A percentile compares a stretch with the other conserved stretches of the same genome.
Conservation (phyloP, 2,329 filamentous ascomycete species). For the Passalora sequoiae region DNA sequence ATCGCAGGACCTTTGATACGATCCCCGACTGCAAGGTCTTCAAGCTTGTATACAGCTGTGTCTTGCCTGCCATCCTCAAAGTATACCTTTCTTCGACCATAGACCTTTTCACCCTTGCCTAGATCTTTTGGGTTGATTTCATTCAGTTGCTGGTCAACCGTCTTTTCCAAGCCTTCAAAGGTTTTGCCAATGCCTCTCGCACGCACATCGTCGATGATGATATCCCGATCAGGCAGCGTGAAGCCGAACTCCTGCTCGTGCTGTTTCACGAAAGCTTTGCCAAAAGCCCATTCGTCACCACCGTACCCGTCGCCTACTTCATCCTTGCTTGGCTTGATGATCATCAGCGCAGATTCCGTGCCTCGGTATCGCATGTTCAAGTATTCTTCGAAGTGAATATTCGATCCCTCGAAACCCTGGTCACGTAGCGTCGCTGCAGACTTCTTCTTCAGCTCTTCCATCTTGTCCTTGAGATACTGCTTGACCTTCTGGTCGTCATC, state of each 20-base stretch:
- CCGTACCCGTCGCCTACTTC: constrained; percentile 59
- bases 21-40: constrained; percentile 66
- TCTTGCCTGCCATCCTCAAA: constrained; percentile 75
- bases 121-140: constrained; percentile 57
- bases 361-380: constrained; percentile 90
- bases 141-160: constrained; percentile 76
- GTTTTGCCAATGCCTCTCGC: constrained; percentile 86
- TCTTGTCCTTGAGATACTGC: constrained; percentile 63
- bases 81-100: constrained; percentile 67
- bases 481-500: constrained; percentile 54
- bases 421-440: constrained; percentile 62
- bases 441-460: constrained; percentile 73
- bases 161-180: constrained; percentile 72
- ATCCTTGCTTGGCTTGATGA: constrained; percentile 64
- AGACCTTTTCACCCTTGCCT: constrained; percentile 56
- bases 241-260: constrained; percentile 94
- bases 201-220: constrained; percentile 85
- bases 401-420: constrained; percentile 71
- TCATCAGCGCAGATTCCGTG: constrained; percentile 87
- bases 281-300: constrained; percentile 80
- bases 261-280: constrained; percentile 75
- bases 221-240: constrained; percentile 75
- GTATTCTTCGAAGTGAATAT: constrained; percentile 84
- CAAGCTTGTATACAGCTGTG: constrained; percentile 78
- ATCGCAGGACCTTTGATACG: constrained; percentile 75